phyloP scores from a whole-genome alignment of 2,329 filamentous ascomycete species.

The Alternaria sp. region DNA sequence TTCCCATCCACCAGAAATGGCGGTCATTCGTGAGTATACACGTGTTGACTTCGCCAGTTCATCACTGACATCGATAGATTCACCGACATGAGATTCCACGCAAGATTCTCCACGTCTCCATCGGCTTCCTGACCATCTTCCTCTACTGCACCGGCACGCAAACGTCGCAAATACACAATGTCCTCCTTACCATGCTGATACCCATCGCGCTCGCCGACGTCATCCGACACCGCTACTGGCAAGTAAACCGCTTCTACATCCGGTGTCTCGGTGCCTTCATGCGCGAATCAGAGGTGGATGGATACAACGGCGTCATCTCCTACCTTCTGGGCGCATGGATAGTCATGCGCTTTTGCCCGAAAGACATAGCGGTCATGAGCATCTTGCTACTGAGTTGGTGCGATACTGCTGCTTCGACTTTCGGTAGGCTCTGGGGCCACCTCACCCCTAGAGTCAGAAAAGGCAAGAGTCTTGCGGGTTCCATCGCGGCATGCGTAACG shows the following conservation, averaged over 20 bases:
- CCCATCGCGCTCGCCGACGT: conserved; percentile 85
- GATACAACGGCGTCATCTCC: conserved; percentile 97
- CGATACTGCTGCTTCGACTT: conserved; percentile 94
- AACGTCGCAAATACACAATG: conserved; percentile 78
- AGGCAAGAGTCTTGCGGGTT: conserved; percentile 92
- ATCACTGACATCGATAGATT: conserved; percentile 45
- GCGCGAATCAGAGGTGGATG: conserved; percentile 92
- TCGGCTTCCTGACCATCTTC: conserved; percentile 90
- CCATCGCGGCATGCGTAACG: conserved; percentile 79
- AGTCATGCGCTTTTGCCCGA: conserved; percentile 85
- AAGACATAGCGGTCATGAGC: conserved; percentile 88
- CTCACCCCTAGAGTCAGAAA: conserved; percentile 85
- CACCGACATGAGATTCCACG: conserved; percentile 97
- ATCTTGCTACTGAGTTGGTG: conserved; percentile 96
- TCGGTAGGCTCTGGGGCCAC: conserved; percentile 85
- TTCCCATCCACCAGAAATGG: conserved; percentile 93
- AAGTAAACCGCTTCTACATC: conserved; percentile 88
- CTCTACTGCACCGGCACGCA: conserved; percentile 84
- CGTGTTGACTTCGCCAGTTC: background rate
- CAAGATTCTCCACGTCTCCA: conserved; percentile 92
- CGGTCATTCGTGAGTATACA: conserved; percentile 71
- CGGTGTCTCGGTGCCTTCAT: conserved; percentile 85
- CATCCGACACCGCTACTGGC: conserved; percentile 79
- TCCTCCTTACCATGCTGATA: conserved; percentile 78
- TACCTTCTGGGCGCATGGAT: conserved; percentile 91